Evolutionary conservation across 148 eudicot genomes (phyloP), one percentile per base, ranked within the genome.

Genomic region (Diospyros lotus): DNA sequence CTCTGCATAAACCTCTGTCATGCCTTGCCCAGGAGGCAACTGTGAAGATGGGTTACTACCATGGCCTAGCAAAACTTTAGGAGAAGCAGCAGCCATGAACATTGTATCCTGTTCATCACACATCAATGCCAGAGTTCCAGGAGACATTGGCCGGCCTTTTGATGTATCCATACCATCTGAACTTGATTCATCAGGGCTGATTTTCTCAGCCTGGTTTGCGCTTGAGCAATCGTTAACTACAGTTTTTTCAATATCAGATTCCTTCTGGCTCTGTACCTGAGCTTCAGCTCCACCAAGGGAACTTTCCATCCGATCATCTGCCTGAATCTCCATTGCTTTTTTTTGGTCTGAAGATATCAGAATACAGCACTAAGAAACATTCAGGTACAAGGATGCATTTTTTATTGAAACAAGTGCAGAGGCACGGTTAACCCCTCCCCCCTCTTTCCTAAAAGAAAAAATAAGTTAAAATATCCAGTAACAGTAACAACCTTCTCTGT

Each of bases 61-160:
- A 76, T 78, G 82, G 67, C 56, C 82, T 72, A 72, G 62, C 65
- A 84, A 50, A 70, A 83, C 81, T 72, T 78, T 88, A 56, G 89
- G 86, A 39, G 91, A 80, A 76, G 85, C 76, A 79, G 84, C 80
- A 64, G 88, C 46, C 73, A 79, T 82, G 79, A 89, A 85, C 83
- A 89, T 83, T 14, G 89, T 86, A 71, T 89, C 91, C 74, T 87
- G 87, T 80, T 91, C 96, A 83, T 91, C 93, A 68, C 96, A 91
- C 93, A 87, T 89, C 68, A 91, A 80, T 68, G 91, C 91, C 72
- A 91, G 82, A 2, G 91, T 91, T 76, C 87, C 88, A 75, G 96
- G 96, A 43, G 96, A 91, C 96, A 89, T 84, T 59, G 96, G 93
- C 82, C 93, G 81, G 60, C 76, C 85, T 78, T 82, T 86, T 63